Evolutionary conservation across 2,329 filamentous ascomycete genomes (phyloP).

Genomic region (Xylariaceae sp.): DNA sequence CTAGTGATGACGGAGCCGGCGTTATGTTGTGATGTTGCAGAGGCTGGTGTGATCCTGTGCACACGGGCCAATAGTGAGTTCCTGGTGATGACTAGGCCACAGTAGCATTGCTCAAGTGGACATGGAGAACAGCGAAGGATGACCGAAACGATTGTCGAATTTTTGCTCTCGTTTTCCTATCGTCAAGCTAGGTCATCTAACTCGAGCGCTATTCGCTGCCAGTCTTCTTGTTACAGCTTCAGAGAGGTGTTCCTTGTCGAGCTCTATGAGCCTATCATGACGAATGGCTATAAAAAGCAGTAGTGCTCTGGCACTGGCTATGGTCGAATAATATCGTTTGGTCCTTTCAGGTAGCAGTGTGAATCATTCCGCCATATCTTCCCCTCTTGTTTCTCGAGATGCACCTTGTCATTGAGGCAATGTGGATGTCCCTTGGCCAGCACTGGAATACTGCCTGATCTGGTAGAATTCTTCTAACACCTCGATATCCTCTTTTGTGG

Average conservation of each 20-base stretch:
- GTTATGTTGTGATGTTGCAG: constrained; percentile 7
- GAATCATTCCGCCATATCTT: constrained; percentile 23
- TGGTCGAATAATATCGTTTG: constrained; percentile 31
- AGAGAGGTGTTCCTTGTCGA: constrained; percentile 37
- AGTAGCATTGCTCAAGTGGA: constrained; percentile 37
- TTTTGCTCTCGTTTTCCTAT: constrained; percentile 56
- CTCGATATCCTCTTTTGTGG: constrained; percentile 21
- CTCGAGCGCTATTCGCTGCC: constrained; percentile 56
- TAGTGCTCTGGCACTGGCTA: constrained; percentile 33
- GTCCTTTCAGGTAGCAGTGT: constrained; percentile 28
- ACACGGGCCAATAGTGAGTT: constrained; percentile 23
- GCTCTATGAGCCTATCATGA: constrained; percentile 43
- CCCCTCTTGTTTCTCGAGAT: constrained; percentile 25
- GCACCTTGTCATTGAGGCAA: constrained; percentile 24
- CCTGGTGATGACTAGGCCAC: constrained; percentile 24
- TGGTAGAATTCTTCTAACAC: constrained; percentile 22
- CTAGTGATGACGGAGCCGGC: constrained; percentile 15
- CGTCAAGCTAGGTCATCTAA: constrained; percentile 68
- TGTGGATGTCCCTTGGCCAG: constrained; percentile 25
- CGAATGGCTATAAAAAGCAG: constrained; percentile 44
- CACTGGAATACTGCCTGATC: constrained; percentile 26
- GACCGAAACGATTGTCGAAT: constrained; percentile 39
- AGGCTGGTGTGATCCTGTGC: constrained; percentile 15
- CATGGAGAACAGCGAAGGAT: constrained; percentile 39
- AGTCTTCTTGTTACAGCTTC: constrained; percentile 49